Base-by-base conservation (phyloP, 139 green algal species). In the Chlamydomonas asymmetrica region DNA sequence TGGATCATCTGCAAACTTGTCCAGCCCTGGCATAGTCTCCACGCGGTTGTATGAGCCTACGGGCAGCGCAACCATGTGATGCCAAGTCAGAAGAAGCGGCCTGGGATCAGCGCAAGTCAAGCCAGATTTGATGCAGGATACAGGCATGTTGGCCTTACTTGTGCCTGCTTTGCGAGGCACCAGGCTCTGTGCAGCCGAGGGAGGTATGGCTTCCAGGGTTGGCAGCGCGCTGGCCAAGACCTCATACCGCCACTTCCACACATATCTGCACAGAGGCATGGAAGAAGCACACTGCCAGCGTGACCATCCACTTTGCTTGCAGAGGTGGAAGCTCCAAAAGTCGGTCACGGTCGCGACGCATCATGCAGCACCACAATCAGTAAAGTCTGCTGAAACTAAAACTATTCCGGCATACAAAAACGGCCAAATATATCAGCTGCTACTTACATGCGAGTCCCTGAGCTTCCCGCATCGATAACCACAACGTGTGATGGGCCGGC, bases 11-110 rank as follows among this genome's bases (percentile, higher is more conserved):
- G 75, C 57, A 32, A 92, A 96, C 1, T 60, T 65, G 49, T 96
- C 91, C 43, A 97, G 74, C 7, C 93, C 93, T 5, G 92, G 92
- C 69, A 94, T 81, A 4, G 93, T 98, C 75, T 97, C 93, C 65
- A 97, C 91, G 0, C 93, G 83, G 64, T 95, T 78, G 74, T 97
- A 98, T 9, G 71, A 86, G 76, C 27, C 89, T 80, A 63, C 72
- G 60, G 45, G 71, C 66, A 2, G 66, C 73, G 54, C 73, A 49
- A 9, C 67, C 66, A 22, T 71, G 71, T 10, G 75, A 61, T 0
- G 86, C 84, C 23, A 87, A 56, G 67, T 65, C 63, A 66, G 10
- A 0, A n/a, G 27, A 10, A 35, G 37, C 4, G 37, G 9, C 16
- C 1, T 40, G 32, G 56, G 6, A 62, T 32, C 48, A 63, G 13